These are phyloP conservation scores for Pseudogymnoascus sp. DNA, from an alignment of 2,329 filamentous ascomycete genomes.

Conservation along the genomic window DNA sequence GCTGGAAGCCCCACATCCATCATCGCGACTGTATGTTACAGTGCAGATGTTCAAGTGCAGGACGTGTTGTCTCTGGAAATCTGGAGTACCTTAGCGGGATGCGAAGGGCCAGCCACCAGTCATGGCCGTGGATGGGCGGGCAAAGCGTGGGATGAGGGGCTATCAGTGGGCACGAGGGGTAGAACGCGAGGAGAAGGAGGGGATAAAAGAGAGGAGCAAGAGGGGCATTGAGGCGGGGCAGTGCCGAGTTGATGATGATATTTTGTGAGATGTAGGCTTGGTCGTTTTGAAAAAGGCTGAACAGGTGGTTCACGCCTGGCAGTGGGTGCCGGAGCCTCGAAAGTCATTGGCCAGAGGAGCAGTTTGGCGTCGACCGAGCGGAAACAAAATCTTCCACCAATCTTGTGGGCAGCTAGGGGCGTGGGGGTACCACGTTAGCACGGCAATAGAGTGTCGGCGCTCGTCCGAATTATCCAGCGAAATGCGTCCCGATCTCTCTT, in stretches of 20 bases:
- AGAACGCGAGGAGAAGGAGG: neutral
- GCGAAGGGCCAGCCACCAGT: neutral
- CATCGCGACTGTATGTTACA: neutral
- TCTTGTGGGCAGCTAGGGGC: neutral
- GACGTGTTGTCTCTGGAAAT: neutral
- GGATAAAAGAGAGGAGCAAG: neutral
- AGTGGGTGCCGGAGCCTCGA: conserved; percentile 6
- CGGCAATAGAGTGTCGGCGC: neutral
- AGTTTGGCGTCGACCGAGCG: neutral
- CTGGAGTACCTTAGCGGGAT: neutral
- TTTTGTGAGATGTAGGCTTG: neutral
- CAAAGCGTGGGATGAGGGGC: neutral
- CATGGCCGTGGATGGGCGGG: neutral
- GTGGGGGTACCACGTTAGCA: neutral
- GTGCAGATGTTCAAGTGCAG: neutral
- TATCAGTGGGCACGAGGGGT: neutral
- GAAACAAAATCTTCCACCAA: conserved; percentile 8
- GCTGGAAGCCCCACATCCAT: neutral
- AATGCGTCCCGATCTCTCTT: neutral
- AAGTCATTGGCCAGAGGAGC: neutral
- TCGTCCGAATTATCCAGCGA: conserved; percentile 6
- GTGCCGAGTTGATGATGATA: conserved; percentile 1
- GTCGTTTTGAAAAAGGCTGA: neutral
- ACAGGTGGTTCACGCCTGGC: neutral
- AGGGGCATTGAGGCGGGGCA: neutral